phyloP scores from a whole-genome alignment of 768 basidiomycete genomes.

The Boletus rubescentipes region DNA sequence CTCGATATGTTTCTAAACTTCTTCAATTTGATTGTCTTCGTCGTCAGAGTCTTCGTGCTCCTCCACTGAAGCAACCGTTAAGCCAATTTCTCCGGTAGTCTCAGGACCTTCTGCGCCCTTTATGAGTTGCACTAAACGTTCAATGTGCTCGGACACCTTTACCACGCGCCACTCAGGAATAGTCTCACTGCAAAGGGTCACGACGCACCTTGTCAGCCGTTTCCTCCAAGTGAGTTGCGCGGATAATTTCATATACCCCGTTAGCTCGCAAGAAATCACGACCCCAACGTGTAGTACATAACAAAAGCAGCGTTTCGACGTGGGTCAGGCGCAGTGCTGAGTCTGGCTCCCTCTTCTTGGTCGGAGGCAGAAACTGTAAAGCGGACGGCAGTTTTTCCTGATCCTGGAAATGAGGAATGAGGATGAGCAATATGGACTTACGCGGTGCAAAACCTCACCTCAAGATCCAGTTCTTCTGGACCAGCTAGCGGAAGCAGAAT shows the following conservation, averaged over 20 bases:
- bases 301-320: conserved; percentile 84
- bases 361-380: conserved; percentile 84
- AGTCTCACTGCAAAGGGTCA: background rate
- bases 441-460: conserved; percentile 46
- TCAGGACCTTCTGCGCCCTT: conserved; percentile 71
- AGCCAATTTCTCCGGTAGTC: conserved; percentile 38
- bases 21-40: conserved; percentile 73
- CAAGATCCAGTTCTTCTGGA: conserved; percentile 92
- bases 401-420: conserved; percentile 49
- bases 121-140: conserved; percentile 83
- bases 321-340: conserved; percentile 72
- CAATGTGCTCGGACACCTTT: conserved; percentile 84
- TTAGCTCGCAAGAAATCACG: conserved; percentile 75
- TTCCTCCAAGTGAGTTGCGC: conserved; percentile 76
- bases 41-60: conserved; percentile 43
- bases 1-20: conserved; percentile 49
- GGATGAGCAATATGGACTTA: background rate
- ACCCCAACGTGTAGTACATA: conserved; percentile 89
- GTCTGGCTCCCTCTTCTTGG: conserved; percentile 84
- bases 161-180: background rate
- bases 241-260: conserved; percentile 86
- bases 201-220: conserved; percentile 66
- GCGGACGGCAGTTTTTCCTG: conserved; percentile 83
- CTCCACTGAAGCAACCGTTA: conserved; percentile 18
- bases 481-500: conserved; percentile 90